These are phyloP conservation scores for Botrytis fabae DNA, from an alignment of 2,329 filamentous ascomycete species.

Conservation along the genomic window DNA sequence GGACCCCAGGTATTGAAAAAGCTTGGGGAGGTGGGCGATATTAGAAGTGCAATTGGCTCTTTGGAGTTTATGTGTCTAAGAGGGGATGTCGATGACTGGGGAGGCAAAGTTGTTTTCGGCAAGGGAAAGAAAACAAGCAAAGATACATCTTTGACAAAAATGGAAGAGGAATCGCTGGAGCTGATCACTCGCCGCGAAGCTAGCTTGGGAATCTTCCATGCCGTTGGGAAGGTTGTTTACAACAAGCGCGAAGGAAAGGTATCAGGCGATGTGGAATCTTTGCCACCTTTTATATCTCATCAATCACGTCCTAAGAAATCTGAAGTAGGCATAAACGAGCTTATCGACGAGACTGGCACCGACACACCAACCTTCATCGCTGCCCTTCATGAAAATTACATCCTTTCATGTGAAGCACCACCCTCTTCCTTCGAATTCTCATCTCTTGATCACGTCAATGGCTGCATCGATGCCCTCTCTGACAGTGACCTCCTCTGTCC, in stretches of 20 bases:
- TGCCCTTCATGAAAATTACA: slow-evolving; percentile 91
- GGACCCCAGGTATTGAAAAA: slow-evolving; percentile 75
- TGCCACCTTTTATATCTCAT: slow-evolving; percentile 61
- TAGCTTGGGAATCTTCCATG: slow-evolving; percentile 91
- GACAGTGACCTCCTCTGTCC: slow-evolving; percentile 83
- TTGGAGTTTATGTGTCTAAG: slow-evolving; percentile 90
- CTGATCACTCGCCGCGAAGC: slow-evolving; percentile 84
- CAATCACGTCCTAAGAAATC: slow-evolving; percentile 61
- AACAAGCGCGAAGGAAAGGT: slow-evolving; percentile 75
- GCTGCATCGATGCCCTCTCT: slow-evolving; percentile 84
- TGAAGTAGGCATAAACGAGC: slow-evolving; percentile 66
- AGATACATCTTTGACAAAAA: slow-evolving; percentile 59
- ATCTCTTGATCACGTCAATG: slow-evolving; percentile 75
- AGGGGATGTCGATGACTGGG: slow-evolving; percentile 75
- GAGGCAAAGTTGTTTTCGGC: slow-evolving; percentile 66
- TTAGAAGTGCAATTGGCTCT: slow-evolving; percentile 87
- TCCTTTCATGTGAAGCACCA: slow-evolving; percentile 71
- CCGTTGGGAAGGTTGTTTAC: slow-evolving; percentile 92
- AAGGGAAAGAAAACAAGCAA: slow-evolving; percentile 46
- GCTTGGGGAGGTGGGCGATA: slow-evolving; percentile 84
- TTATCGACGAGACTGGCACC: slow-evolving; percentile 93
- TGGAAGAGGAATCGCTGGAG: slow-evolving; percentile 77
- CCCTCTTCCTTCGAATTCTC: slow-evolving; percentile 53
- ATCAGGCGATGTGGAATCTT: slow-evolving; percentile 50
- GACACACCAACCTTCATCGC: slow-evolving; percentile 89